A percentile compares a stretch with the other conserved stretches of the same genome.
phyloP scores from a whole-genome alignment of 768 basidiomycete genomes.

The Leccinum boreale region DNA sequence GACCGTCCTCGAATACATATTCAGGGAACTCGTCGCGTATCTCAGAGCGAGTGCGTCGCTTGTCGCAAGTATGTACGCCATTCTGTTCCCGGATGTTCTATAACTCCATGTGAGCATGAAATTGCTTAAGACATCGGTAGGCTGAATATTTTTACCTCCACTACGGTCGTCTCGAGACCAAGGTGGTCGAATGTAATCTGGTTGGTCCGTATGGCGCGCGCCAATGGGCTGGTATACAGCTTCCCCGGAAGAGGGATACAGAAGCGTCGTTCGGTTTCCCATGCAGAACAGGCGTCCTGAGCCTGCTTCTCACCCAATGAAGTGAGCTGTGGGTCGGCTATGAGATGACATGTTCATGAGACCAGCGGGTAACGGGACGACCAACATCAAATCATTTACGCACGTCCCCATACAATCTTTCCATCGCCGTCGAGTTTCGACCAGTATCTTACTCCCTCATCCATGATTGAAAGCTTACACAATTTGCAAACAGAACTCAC shows the following conservation, averaged over 20 bases:
- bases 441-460: conserved; percentile 43
- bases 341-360: not conserved
- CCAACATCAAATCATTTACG: not conserved
- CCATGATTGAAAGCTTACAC: not conserved
- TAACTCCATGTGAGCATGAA: not conserved
- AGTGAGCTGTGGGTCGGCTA: conserved; percentile 48
- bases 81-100: conserved; percentile 63
- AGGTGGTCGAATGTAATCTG: conserved; percentile 21
- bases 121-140: not conserved
- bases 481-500: not conserved
- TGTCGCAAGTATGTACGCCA: conserved; percentile 70
- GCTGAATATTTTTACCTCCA: conserved; percentile 36
- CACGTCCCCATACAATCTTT: conserved; percentile 68
- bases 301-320: conserved; percentile 54
- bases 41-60: conserved; percentile 47
- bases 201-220: not conserved
- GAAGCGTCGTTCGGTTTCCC: not conserved
- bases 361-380: not conserved
- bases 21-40: conserved; percentile 38
- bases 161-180: conserved; percentile 34
- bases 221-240: conserved; percentile 1
- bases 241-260: conserved; percentile 1
- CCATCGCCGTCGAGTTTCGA: conserved; percentile 39
- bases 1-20: conserved; percentile 50
- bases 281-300: conserved; percentile 6